Percentiles rank a stretch among this genome's conserved stretches.
Evolutionary conservation across 2,329 filamentous ascomycete genomes (phyloP).

Genomic region (Diplocarpon rosae): DNA sequence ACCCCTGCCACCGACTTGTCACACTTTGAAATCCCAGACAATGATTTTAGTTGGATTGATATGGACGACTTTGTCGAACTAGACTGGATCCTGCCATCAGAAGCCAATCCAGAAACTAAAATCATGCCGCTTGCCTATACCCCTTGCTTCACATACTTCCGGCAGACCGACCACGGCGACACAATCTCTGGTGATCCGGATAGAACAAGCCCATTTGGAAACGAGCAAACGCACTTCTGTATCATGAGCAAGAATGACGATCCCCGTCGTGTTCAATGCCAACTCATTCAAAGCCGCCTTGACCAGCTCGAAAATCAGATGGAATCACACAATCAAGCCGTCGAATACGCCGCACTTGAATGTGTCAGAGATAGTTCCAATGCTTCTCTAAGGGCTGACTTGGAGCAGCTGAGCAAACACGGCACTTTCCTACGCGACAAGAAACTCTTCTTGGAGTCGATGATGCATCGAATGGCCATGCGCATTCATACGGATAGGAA

Average conservation of each 20-base stretch:
- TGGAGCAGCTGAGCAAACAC: conserved; percentile 48
- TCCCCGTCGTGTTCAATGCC: conserved; percentile 75
- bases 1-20: conserved; percentile 60
- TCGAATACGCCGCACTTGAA: conserved; percentile 67
- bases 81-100: conserved; percentile 87
- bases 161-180: conserved; percentile 85
- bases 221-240: conserved; percentile 88
- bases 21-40: conserved; percentile 88
- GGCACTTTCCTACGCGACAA: conserved; percentile 45
- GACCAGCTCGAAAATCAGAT: conserved; percentile 71
- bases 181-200: conserved; percentile 70
- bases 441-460: conserved; percentile 45
- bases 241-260: conserved; percentile 90
- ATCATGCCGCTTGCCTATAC: conserved; percentile 87
- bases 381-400: conserved; percentile 42
- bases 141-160: conserved; percentile 93
- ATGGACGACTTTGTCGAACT: conserved; percentile 99
- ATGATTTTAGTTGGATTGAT: conserved; percentile 93
- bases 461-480: conserved; percentile 31
- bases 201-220: conserved; percentile 78
- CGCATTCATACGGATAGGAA: conserved; percentile 23
- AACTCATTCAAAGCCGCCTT: conserved; percentile 73
- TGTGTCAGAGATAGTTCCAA: conserved; percentile 43
- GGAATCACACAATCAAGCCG: conserved; percentile 56
- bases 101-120: conserved; percentile 84